Evolutionary conservation across 1,284 basidiomycete genomes (phyloP).

Genomic region (Mycocalia duriaeana): DNA sequence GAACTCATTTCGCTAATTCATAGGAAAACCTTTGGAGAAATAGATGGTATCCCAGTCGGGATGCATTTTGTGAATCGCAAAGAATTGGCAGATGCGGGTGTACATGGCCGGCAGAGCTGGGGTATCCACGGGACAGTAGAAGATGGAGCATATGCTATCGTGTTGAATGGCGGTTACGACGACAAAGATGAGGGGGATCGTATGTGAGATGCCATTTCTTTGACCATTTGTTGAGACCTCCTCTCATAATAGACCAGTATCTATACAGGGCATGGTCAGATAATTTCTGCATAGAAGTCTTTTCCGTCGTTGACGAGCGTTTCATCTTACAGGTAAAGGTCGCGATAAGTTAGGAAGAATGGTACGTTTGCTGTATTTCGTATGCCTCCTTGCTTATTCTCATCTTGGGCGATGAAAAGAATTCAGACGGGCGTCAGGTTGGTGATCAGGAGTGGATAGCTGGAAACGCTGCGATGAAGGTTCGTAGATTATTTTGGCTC

Average conservation of each 20-base stretch:
- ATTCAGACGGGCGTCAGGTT: conserved; percentile 3
- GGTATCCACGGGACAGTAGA: conserved; percentile 8
- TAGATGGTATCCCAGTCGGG: conserved; percentile 8
- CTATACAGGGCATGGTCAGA: conserved; percentile 7
- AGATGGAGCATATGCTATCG: conserved; percentile 11
- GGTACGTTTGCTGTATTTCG: background rate
- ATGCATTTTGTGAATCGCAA: conserved; percentile 5
- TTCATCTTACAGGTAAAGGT: conserved; percentile 1
- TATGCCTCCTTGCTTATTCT: background rate
- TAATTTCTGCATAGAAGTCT: background rate
- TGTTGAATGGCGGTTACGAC: conserved; percentile 9
- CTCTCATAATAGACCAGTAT: background rate
- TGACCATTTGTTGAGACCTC: background rate
- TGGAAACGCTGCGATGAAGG: conserved; percentile 4
- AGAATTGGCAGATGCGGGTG: conserved; percentile 6
- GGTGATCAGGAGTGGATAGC: conserved; percentile 8
- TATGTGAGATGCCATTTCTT: conserved; percentile 5
- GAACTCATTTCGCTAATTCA: background rate
- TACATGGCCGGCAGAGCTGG: conserved; percentile 8
- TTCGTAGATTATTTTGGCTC: background rate
- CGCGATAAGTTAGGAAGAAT: background rate
- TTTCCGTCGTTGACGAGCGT: background rate
- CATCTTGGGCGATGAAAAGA: background rate
- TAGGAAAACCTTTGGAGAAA: conserved; percentile 8
- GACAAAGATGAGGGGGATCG: conserved; percentile 10